phyloP scores from a whole-genome alignment of 208 protist genomes.

The Phytomonas sp. region DNA sequence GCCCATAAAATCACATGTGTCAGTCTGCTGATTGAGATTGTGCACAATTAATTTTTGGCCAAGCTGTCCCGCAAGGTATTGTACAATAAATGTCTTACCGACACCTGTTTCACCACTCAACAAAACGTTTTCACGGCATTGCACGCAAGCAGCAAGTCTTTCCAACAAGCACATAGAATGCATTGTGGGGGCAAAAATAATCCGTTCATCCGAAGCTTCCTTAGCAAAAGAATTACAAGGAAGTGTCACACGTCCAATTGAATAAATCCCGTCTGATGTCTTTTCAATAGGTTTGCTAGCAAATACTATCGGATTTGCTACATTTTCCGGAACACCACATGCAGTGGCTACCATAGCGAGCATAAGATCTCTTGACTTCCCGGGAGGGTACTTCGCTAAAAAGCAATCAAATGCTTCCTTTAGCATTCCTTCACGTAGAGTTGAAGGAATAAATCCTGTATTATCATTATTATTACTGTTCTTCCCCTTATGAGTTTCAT shows the following conservation, averaged over 20 bases:
- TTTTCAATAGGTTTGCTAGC: conserved; percentile 57
- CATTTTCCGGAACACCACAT: conserved; percentile 48
- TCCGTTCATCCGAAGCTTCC: conserved; percentile 38
- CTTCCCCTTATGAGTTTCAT: background rate
- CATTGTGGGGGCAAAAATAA: conserved; percentile 93
- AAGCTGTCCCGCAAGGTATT: conserved; percentile 85
- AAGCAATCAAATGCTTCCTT: conserved; percentile 93
- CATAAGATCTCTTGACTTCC: conserved; percentile 28
- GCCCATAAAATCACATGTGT: conserved; percentile 98
- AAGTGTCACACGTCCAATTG: conserved; percentile 54
- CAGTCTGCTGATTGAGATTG: conserved; percentile 99
- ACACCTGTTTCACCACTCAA: conserved; percentile 98
- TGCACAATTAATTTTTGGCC: conserved; percentile 92
- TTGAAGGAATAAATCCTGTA: conserved; percentile 58
- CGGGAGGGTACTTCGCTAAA: conserved; percentile 53
- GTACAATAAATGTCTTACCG: conserved; percentile 92
- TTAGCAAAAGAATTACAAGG: conserved; percentile 27
- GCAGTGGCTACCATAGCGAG: conserved; percentile 36
- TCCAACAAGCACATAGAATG: conserved; percentile 94
- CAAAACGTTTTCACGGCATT: conserved; percentile 93
- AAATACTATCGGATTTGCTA: conserved; percentile 55
- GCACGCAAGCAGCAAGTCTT: conserved; percentile 80
- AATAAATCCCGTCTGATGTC: conserved; percentile 32
- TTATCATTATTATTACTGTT: conserved; percentile 17
- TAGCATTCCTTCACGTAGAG: conserved; percentile 83